Evolutionary conservation across 768 basidiomycete genomes (phyloP), one percentile per base, ranked within the genome.

Genomic region (Trametes cingulata): DNA sequence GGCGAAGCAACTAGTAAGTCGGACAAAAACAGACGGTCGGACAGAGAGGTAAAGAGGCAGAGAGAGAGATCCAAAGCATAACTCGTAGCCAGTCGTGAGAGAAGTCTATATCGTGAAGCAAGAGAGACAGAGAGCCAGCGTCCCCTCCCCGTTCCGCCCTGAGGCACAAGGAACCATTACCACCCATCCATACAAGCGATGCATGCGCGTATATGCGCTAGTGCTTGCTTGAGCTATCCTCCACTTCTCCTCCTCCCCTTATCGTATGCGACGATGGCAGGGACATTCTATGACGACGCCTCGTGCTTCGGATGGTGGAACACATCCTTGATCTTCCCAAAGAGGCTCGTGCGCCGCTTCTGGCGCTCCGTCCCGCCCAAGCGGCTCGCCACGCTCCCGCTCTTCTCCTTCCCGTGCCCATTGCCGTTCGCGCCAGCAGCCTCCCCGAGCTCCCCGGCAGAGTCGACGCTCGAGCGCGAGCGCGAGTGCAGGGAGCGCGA

Each of bases 321-420:
- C 24, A 71, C 62, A 39, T 65, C 65, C 63, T 70, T 72, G 53
- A 75, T 62, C 68, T 69, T 71, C 40, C 69, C 72, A 55, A 75
- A 72, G 58, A 75, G 47, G 53, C 71, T 71, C 47, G 50, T 68
- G 43, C 58, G 60, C 39, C 72, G 68, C 66, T 71, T 71, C 65
- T 63, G 65, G 54, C 69, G 67, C 56, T 58, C 58, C 35, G 60
- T 54, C 43, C 64, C 58, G 40, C 51, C 57, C n/a, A 64, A 24
- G 37, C 63, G 63, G 36, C 55, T 51, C 35, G 56, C 33, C 25
- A 52, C 49, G 20, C 35, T 42, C 43, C 50, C 58, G 36, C 50
- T 20, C 51, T 52, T 37, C 24, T 29, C 58, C n/a, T 29, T 55
- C 36, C 42, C 46, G 52, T 56, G 63, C 49, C 46, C 42, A 14